Evolutionary conservation across 2,329 filamentous ascomycete species (phyloP).

Genomic region (Colletotrichum sansevieriae): DNA sequence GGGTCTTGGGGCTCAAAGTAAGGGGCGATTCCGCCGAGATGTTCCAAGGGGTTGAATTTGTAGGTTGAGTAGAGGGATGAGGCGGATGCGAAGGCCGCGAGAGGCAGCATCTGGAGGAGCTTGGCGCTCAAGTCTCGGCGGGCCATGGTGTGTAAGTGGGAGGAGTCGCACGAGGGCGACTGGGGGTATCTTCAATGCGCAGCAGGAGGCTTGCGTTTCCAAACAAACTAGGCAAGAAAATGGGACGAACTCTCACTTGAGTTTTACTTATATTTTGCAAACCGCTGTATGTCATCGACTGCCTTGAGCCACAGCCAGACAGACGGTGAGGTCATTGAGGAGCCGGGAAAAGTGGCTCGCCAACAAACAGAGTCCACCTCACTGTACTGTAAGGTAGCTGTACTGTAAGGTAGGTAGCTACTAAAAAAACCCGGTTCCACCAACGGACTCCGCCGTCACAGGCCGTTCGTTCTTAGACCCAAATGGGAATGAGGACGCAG

Average conservation of each 20-base stretch:
- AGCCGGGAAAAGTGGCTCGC: slow-evolving; percentile 4
- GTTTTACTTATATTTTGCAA: neutral
- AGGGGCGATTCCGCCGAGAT: slow-evolving; percentile 67
- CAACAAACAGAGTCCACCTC: neutral
- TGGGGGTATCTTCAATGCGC: slow-evolving; percentile 1
- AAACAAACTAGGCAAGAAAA: neutral
- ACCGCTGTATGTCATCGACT: neutral
- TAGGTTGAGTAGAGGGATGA: slow-evolving; percentile 60
- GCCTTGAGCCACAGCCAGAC: neutral
- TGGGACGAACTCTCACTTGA: neutral
- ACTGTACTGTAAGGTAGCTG: no score
- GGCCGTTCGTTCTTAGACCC: slow-evolving; percentile 13
- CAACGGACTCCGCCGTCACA: slow-evolving; percentile 35
- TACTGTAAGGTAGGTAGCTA: neutral
- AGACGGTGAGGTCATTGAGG: slow-evolving; percentile 29
- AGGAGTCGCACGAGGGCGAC: neutral
- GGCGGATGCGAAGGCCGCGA: slow-evolving; percentile 37
- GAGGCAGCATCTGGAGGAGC: slow-evolving; percentile 22
- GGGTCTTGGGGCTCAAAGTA: slow-evolving; percentile 69
- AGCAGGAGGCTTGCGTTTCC: slow-evolving; percentile 12
- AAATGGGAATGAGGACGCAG: neutral
- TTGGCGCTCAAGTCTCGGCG: slow-evolving; percentile 19
- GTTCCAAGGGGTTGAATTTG: slow-evolving; percentile 66
- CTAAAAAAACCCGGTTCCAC: neutral
- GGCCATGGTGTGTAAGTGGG: slow-evolving; percentile 20